Conservation (phyloP, 2,329 filamentous ascomycete species). For the Clarireedia hainanense region DNA sequence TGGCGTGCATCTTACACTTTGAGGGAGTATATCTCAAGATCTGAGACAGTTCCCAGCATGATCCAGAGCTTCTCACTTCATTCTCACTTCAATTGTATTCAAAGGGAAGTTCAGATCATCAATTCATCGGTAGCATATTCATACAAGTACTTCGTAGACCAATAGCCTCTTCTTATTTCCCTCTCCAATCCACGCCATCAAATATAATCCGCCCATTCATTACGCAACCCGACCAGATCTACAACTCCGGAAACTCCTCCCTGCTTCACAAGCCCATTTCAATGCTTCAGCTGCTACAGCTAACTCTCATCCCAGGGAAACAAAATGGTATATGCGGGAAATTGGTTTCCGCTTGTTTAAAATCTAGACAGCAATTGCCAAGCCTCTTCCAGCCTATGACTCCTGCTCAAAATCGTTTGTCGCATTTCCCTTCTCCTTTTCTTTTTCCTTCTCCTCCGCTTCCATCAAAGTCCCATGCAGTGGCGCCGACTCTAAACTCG, state of each 20-base stretch:
- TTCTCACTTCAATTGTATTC: too few species aligned
- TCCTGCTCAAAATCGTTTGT: slow-evolving; percentile 5
- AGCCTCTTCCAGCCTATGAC: background rate
- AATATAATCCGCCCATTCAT: background rate
- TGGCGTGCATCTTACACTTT: too few species aligned
- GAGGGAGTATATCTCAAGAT: too few species aligned
- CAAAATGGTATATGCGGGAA: slow-evolving; percentile 9
- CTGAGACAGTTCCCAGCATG: too few species aligned
- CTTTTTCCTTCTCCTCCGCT: background rate
- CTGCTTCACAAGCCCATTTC: background rate
- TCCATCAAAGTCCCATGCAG: slow-evolving; percentile 24
- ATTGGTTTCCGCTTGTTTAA: background rate
- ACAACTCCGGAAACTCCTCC: background rate
- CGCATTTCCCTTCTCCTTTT: background rate
- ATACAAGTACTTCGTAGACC: too few species aligned
- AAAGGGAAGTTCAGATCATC: background rate
- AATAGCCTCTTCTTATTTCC: too few species aligned
- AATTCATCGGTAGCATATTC: too few species aligned
- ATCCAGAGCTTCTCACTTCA: too few species aligned
- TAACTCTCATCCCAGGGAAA: background rate
- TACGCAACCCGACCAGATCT: background rate
- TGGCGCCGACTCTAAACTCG: slow-evolving; percentile 43
- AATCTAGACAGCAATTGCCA: background rate
- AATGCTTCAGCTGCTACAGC: background rate
- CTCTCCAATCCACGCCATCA: background rate